Conservation (phyloP, 163 green algal genomes). For the Coccomyxa subellipsoidea region DNA sequence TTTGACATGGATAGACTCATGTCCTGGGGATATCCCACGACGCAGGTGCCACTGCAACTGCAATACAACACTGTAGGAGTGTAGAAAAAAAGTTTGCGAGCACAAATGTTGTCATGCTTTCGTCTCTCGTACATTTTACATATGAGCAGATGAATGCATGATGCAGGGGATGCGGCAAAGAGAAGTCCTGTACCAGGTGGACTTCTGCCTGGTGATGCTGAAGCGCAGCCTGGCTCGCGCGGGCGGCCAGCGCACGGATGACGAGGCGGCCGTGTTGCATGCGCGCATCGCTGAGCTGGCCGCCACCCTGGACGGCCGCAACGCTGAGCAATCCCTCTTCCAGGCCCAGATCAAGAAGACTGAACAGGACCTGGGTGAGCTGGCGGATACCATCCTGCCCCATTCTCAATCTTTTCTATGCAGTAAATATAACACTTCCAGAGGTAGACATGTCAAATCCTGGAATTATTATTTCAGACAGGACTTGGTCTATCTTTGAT, state of each 20-base stretch:
- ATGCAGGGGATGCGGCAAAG: slow-evolving; percentile 49
- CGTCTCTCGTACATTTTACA: no score
- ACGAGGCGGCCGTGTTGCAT: slow-evolving; percentile 75
- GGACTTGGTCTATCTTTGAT: no score
- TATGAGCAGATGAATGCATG: background rate
- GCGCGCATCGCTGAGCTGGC: slow-evolving; percentile 64
- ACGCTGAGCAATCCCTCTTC: slow-evolving; percentile 67
- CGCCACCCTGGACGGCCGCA: slow-evolving; percentile 51
- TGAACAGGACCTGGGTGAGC: slow-evolving; percentile 50
- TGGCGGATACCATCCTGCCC: background rate
- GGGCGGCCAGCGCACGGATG: slow-evolving; percentile 66
- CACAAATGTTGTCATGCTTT: no score
- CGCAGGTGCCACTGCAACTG: no score
- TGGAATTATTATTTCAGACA: no score
- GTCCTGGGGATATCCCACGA: no score
- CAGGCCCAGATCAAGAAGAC: slow-evolving; percentile 57
- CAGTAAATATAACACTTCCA: no score
- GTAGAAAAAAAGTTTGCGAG: no score
- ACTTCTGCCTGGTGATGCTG: slow-evolving; percentile 77
- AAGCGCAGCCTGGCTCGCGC: slow-evolving; percentile 71
- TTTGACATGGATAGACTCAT: no score
- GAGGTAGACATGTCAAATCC: no score
- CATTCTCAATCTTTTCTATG: no score
- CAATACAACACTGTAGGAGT: no score
- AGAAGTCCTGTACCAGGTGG: slow-evolving; percentile 83